These are phyloP conservation scores for Phialophora expanda DNA, from an alignment of 2,329 filamentous ascomycete genomes.

Conservation along the genomic window DNA sequence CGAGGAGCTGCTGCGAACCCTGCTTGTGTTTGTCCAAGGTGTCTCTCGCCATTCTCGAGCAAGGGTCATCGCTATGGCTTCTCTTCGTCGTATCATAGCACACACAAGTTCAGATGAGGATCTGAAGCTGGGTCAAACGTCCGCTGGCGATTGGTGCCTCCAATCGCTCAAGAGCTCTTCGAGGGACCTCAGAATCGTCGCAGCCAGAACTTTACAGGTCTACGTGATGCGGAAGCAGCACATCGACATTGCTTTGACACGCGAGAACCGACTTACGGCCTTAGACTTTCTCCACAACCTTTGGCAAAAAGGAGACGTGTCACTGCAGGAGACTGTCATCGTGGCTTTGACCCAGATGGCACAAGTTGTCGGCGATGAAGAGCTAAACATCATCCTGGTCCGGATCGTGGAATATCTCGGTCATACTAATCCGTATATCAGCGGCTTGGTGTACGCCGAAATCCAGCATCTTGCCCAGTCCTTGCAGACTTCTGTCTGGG, in stretches of 20 bases:
- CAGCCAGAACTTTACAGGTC: slow-evolving; percentile 69
- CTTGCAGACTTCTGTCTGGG: slow-evolving; percentile 65
- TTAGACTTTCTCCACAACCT: slow-evolving; percentile 74
- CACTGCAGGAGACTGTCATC: slow-evolving; percentile 81
- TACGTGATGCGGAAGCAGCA: slow-evolving; percentile 62
- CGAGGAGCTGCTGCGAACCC: slow-evolving; percentile 50
- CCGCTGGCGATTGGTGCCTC: slow-evolving; percentile 78
- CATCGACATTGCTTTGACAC: slow-evolving; percentile 55
- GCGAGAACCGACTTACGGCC: slow-evolving; percentile 70
- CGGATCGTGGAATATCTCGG: slow-evolving; percentile 86
- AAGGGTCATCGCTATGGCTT: slow-evolving; percentile 73
- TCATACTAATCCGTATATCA: slow-evolving; percentile 77
- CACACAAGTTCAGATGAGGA: slow-evolving; percentile 67
- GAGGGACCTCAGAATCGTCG: slow-evolving; percentile 81
- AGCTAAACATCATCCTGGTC: slow-evolving; percentile 83
- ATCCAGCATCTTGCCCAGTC: slow-evolving; percentile 71
- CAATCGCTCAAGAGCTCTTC: slow-evolving; percentile 81
- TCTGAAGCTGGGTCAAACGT: slow-evolving; percentile 70
- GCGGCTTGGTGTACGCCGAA: slow-evolving; percentile 80
- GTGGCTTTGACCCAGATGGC: slow-evolving; percentile 86
- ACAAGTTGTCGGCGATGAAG: slow-evolving; percentile 75
- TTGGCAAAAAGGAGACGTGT: slow-evolving; percentile 69
- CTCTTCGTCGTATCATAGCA: slow-evolving; percentile 70
- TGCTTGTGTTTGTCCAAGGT: slow-evolving; percentile 50
- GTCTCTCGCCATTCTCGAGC: slow-evolving; percentile 60